These are phyloP conservation scores for Scutellaria barbata DNA, from an alignment of 257 asterid species.

Conservation along the genomic window DNA sequence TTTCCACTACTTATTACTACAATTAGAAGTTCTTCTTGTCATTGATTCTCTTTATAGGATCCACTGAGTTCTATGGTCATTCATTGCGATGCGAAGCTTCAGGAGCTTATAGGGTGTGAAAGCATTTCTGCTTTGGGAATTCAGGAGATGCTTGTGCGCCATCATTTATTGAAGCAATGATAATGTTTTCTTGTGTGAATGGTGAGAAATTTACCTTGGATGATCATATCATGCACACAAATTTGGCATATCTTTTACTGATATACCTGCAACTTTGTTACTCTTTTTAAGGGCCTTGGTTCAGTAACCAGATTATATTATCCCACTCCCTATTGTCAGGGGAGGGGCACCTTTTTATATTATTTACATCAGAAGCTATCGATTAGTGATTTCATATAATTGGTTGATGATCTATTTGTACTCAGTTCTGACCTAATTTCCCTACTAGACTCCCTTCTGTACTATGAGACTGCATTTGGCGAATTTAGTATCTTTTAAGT, in stretches of 20 bases:
- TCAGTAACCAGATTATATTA: background rate
- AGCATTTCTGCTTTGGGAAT: slow-evolving; percentile 59
- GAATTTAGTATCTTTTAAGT: background rate
- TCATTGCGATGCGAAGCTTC: slow-evolving; percentile 58
- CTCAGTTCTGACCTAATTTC: background rate
- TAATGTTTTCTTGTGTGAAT: slow-evolving; percentile 41
- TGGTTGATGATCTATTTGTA: slow-evolving; percentile 1
- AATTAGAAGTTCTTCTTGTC: slow-evolving; percentile 23
- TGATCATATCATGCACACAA: slow-evolving; percentile 7
- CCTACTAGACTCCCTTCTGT: too few relatives aligned
- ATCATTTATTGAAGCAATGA: slow-evolving; percentile 51
- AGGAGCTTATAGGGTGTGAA: slow-evolving; percentile 63
- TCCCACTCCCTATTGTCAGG: background rate
- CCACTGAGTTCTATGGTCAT: slow-evolving; percentile 55
- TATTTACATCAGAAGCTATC: background rate
- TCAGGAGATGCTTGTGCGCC: slow-evolving; percentile 57
- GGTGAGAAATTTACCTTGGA: slow-evolving; percentile 35
- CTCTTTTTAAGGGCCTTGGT: slow-evolving; percentile 4
- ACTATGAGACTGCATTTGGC: background rate
- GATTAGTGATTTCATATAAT: background rate
- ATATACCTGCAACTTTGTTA: slow-evolving; percentile 8
- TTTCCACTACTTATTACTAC: background rate
- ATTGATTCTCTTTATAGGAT: slow-evolving; percentile 46
- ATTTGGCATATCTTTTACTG: background rate
- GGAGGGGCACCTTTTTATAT: background rate